Evolutionary conservation across 176 grass and related monocot species (phyloP).

Genomic region (Triticum monococcum): DNA sequence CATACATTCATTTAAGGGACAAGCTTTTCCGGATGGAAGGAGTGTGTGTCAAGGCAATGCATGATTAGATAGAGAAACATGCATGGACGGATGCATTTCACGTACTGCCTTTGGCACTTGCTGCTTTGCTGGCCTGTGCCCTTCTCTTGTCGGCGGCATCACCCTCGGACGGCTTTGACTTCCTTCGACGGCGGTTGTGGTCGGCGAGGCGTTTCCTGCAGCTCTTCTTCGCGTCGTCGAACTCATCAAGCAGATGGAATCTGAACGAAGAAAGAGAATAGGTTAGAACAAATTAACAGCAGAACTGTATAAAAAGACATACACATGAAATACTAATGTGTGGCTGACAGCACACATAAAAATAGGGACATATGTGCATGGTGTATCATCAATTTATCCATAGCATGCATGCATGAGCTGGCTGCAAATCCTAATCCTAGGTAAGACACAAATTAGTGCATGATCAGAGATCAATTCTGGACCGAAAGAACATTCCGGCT

Average conservation of each 20-base stretch:
- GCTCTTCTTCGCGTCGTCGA: constrained; percentile 91
- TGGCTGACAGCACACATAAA: background rate
- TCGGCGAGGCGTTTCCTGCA: constrained; percentile 93
- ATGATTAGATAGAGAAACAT: background rate
- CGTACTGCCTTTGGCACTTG: constrained; percentile 50
- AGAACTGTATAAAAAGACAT: constrained; percentile 1
- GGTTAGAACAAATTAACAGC: background rate
- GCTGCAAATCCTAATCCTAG: background rate
- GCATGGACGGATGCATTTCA: background rate
- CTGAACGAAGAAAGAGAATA: constrained; percentile 18
- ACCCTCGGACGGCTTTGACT: constrained; percentile 63
- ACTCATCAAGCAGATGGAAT: constrained; percentile 89
- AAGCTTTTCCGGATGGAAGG: no score
- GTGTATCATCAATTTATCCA: background rate
- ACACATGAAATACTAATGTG: constrained; percentile 52
- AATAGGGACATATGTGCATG: background rate
- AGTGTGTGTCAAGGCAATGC: background rate
- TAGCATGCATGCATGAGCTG: background rate
- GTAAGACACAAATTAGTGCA: background rate
- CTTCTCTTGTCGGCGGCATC: constrained; percentile 49
- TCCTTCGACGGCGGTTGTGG: constrained; percentile 89
- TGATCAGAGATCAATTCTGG: constrained; percentile 18
- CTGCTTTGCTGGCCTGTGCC: constrained; percentile 38
- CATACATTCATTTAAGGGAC: no score
- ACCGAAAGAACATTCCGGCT: constrained; percentile 35